Evolutionary conservation across 768 basidiomycete genomes (phyloP), one percentile per base, ranked within the genome.

Genomic region (Podaxis rugospora): DNA sequence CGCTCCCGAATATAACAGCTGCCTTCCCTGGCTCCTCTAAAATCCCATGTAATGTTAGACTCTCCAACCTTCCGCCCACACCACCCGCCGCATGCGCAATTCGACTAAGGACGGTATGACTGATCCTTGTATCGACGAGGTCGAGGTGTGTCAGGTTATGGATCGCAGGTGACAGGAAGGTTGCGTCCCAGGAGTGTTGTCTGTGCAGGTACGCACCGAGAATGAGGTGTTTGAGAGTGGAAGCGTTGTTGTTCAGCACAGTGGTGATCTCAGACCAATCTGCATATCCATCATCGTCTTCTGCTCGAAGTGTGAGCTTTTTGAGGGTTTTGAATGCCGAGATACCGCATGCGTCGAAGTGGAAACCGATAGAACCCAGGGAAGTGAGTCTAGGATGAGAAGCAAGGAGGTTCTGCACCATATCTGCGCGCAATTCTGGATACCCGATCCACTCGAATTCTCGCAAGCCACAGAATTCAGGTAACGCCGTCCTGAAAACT

Each of bases 361-460:
- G 87, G 84, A 85, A 89, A 1, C 87, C 87, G 79, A 89, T 84
- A 27, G 87, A 79, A 14, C 86, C 87, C 4, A 89, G 76, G 5
- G 80, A 76, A 14, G 78, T 79, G 18, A 88, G 72, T 57, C 79
- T 76, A 4, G 83, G 75, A 63, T 88, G 86, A 55, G 76, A 81
- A 5, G 75, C 70, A 11, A 86, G 72, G 4, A 89, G 75, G 7
- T 77, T 79, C 65, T 85, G 78, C 0, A 89, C 86, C 78, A 85
- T 84, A 55, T 88, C 86, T n/a, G 77, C 83, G 9, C 83, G 77
- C 72, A 89, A 74, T 67, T 89, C 87, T 1, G 87, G 87, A 66
- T 88, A 88, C 4, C 87, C 87, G n/a, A 88, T 88, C 87, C 87
- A 89, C 70, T 89, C 87, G 66, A 88, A 87, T 63, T 87, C 86